Base-by-base conservation (phyloP, 75 land plant genomes). In the Pinus tabuliformis region DNA sequence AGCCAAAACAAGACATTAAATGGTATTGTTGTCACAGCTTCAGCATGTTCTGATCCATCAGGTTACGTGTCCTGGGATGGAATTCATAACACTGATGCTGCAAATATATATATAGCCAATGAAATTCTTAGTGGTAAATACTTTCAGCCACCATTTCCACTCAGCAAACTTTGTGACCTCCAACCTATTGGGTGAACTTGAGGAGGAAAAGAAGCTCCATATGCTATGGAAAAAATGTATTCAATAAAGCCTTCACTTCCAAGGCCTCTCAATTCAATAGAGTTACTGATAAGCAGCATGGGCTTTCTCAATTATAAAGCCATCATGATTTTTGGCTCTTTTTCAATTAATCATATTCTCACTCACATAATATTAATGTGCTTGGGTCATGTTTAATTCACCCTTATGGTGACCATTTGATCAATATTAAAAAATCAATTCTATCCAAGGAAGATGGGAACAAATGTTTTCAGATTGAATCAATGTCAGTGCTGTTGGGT, bases 41-140 rank as follows among this genome's bases (percentile, higher is more conserved):
- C 65, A 57, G 90, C 88, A 13, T 95, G 98, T 72, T 26, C 52
- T 12, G 88, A 93, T 72, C 96, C 96, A 9, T 33, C 89, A 12
- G 73, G 77, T 61, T 89, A 93, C 73, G 96, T 93, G 42, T 91
- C 90, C 63, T 95, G 96, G 96, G 98, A 95, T 85, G 96, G 96
- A 22, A 84, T 90, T 26, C 98, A 95, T 79, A 80, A 88, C 58
- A 91, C 96, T 13, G 94, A 95, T 76, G 87, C 85, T 37, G 90
- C 94, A 42, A 86, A 93, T 77, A 88, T 80, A 66, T 60, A 79
- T 49, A 65, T 89, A n/a, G 79, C 93, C 14, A 21, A 21, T 76
- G 84, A 89, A 22, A 82, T 95, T 73, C 78, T 95, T 57, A 83
- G 75, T 71, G 98, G 91, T 70, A 78, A 79, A 45, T 83, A 78